Conservation (phyloP, 441 rosid genomes). For the Omphalea diandra region DNA sequence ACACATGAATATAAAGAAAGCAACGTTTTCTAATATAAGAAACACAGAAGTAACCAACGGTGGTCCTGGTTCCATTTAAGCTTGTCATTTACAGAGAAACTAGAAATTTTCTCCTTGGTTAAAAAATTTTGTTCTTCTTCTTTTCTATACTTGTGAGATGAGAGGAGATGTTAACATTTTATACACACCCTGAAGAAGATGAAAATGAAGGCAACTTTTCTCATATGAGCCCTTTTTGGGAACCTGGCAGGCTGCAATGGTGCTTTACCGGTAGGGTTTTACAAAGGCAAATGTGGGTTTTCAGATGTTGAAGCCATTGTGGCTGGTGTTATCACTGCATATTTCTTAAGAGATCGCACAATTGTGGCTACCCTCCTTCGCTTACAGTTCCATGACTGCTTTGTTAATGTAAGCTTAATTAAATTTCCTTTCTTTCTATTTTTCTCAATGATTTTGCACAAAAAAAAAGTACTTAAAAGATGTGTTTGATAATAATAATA, state of each 20-base stretch:
- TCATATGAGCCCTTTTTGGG: conserved; percentile 25
- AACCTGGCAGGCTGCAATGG: conserved; percentile 23
- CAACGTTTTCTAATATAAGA: background rate
- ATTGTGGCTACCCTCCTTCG: conserved; percentile 43
- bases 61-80: background rate
- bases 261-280: conserved; percentile 37
- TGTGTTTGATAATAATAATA: no score
- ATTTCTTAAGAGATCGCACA: conserved; percentile 37
- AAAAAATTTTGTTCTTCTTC: background rate
- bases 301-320: conserved; percentile 50
- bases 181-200: conserved; percentile 1
- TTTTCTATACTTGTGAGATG: conserved; percentile 6
- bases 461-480: no score
- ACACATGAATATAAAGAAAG: background rate
- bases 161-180: conserved; percentile 5
- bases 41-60: background rate
- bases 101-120: background rate
- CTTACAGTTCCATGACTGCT: conserved; percentile 55
- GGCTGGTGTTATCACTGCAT: conserved; percentile 25
- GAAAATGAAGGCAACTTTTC: conserved; percentile 23
- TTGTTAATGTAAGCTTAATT: conserved; percentile 41
- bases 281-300: conserved; percentile 40
- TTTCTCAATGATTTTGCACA: no score
- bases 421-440: no score
- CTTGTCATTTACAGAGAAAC: background rate